These are phyloP conservation scores for Parietichytrium sp. DNA, from an alignment of 108 stramenopile species.

Conservation along the genomic window DNA sequence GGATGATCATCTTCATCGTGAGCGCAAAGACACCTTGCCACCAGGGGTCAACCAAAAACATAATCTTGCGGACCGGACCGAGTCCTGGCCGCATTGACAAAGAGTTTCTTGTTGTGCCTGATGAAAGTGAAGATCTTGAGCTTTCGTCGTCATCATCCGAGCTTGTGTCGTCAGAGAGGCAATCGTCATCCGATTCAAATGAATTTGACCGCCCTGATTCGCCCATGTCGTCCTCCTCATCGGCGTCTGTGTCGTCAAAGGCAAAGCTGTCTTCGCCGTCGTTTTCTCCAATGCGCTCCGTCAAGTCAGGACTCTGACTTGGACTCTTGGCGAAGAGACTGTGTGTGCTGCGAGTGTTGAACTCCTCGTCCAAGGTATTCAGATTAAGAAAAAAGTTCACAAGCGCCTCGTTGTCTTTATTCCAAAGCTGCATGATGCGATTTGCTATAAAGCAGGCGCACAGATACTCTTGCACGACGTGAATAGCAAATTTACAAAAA, in stretches of 20 bases:
- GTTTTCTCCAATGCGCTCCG: not conserved
- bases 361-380: not conserved
- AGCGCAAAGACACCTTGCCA: not conserved
- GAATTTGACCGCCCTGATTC: not conserved
- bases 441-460: not conserved
- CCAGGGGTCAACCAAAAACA: not conserved
- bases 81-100: too few species aligned
- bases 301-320: not conserved
- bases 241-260: not conserved
- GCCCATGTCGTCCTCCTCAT: not conserved
- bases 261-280: not conserved
- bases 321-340: not conserved
- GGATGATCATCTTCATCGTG: not conserved
- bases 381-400: not conserved
- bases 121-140: not conserved
- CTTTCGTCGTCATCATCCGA: not conserved
- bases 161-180: not conserved
- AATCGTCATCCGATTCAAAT: not conserved
- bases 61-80: conserved; percentile 24
- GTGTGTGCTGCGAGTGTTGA: not conserved
- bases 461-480: conserved; percentile 36
- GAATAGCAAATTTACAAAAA: not conserved
- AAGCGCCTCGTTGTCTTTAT: not conserved
- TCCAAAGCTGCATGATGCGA: not conserved
- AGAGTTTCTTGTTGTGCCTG: not conserved